A percentile compares a stretch with the other conserved stretches of the same genome.
These are phyloP conservation scores for Pyricularia pennisetigena DNA, from an alignment of 2,329 filamentous ascomycete species.

Conservation along the genomic window DNA sequence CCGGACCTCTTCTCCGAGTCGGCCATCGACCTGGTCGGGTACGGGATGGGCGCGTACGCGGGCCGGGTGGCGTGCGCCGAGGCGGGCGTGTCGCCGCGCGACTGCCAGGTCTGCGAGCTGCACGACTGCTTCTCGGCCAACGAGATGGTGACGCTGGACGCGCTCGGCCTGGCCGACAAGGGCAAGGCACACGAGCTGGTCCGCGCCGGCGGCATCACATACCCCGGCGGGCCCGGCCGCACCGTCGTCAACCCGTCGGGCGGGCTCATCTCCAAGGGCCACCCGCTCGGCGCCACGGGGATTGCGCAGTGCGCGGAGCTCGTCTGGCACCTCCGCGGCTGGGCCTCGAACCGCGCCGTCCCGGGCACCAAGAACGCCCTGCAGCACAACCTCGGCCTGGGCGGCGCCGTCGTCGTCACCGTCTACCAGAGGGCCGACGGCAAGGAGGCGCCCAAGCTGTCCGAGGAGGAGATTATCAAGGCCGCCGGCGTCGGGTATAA, in stretches of 20 bases:
- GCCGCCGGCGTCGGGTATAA: slow-evolving; percentile 74
- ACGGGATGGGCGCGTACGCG: slow-evolving; percentile 70
- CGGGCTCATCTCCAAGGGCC: slow-evolving; percentile 90
- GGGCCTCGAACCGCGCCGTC: slow-evolving; percentile 82
- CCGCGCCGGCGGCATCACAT: slow-evolving; percentile 78
- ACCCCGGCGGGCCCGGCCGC: slow-evolving; percentile 50
- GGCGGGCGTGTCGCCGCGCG: slow-evolving; percentile 56
- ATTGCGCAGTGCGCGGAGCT: slow-evolving; percentile 91
- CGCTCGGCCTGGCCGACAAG: slow-evolving; percentile 64
- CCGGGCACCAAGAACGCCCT: slow-evolving; percentile 58
- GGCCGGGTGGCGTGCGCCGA: slow-evolving; percentile 61
- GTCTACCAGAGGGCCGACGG: slow-evolving; percentile 83
- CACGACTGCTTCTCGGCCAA: slow-evolving; percentile 97
- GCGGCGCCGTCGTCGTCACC: slow-evolving; percentile 82
- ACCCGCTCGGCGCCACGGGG: slow-evolving; percentile 89
- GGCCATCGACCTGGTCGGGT: slow-evolving; percentile 83
- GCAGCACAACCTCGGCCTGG: slow-evolving; percentile 89
- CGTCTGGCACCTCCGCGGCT: slow-evolving; percentile 89
- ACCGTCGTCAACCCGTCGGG: slow-evolving; percentile 89
- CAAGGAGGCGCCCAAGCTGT: slow-evolving; percentile 47
- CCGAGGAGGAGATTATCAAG: slow-evolving; percentile 54
- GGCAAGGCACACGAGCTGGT: slow-evolving; percentile 92
- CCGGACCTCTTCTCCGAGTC: slow-evolving; percentile 68
- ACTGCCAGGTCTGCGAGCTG: slow-evolving; percentile 79
- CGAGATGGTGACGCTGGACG: slow-evolving; percentile 85